Base-by-base conservation (phyloP, 2,329 filamentous ascomycete species). In the Aspergillus sp. region DNA sequence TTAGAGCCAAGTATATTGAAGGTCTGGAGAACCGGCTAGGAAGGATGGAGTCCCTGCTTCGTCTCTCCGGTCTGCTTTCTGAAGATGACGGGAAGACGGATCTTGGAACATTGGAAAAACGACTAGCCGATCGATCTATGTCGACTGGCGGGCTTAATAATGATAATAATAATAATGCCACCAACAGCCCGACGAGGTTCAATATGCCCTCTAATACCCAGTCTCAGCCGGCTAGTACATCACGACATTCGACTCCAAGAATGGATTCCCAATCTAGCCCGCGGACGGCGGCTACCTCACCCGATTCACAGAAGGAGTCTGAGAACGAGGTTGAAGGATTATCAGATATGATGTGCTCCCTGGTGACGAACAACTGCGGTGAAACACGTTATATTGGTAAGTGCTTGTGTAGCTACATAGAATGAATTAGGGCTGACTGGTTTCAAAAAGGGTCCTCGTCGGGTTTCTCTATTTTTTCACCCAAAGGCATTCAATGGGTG, bases 311-410 rank as follows among this genome's bases (percentile, higher is more conserved):
- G 41, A 82, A 80, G 53, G 80, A 78, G 63, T 79, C 78, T 14
- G 84, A 86, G 64, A 82, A 88, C 64, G 90, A 96, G 67, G 90
- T 96, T 1, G 93, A 96, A 72, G 88, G 87, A 2, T 77, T 99
- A 57, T 96, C 93, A 1, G 95, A 99, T 77, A 95, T 97, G 89
- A 98, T 99, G 95, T 98, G 93, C 75, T 97, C 93, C 3, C 79
- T 99, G 33, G 93, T 99, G 31, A 98, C 93, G 1, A 98, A 96
- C 71, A 92, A 93, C 66, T 90, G 86, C 62, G 95, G 95, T 55
- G 95, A 99, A 79, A 97, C 93, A 7, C 84, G 95, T 75, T 99
- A 96, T 72, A 96, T 98, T 66, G 95, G 91, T 93, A 82, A 52
- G 83, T 58, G 21, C n/a, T 14, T 55, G 19, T 33, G 4, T 11